Base-by-base conservation (phyloP, 2,329 filamentous ascomycete species). In the Diaporthe velutina region DNA sequence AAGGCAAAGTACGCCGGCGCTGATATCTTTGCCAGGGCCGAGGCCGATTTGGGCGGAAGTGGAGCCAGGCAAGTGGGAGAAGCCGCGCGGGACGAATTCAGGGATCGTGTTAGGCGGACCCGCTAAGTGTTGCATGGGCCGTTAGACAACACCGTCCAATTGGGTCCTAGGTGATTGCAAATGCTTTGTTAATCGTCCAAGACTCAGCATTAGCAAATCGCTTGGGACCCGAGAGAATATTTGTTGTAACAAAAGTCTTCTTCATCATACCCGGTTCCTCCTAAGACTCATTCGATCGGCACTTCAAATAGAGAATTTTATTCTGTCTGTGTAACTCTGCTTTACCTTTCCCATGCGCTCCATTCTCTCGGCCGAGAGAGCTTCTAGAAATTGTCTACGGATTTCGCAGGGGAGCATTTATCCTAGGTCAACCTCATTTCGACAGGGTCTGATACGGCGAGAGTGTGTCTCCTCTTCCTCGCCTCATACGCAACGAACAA, bases 151-250 rank as follows among this genome's bases (percentile, higher is more conserved):
- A 52, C 64, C 40, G 45, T 50, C 70, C 74, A 73, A 75, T 74
- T 74, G 71, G 58, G 40, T n/a, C 17, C 22, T 35, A 25, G 28
- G 17, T 75, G 74, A 75, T 75, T 74, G 67, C 48, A 68, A 75
- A 75, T 74, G 55, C 74, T 71, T 75, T 74, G 64, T 57, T 35
- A 71, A 70, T 58, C 71, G 57, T 9, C 42, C 35, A 48, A 45
- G 40, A 75, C 70, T 73, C 64, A 73, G 70, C 54, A 73, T 64
- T 52, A 42, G 54, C 57, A 54, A 40, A 8, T 45, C 58, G 35
- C 50, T 30, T 6, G 10, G 42, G 42, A 25, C n/a, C 8, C 25
- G 0, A 10, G 25, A 40, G 42, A 19, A n/a, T 12, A 8, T 35
- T 58, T 42, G 13, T 55, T 70, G 30, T 45, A 48, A 52, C n/a